phyloP scores from a whole-genome alignment of 192 early-diverging fungal genomes.

The Globomyces pollinis-pini region DNA sequence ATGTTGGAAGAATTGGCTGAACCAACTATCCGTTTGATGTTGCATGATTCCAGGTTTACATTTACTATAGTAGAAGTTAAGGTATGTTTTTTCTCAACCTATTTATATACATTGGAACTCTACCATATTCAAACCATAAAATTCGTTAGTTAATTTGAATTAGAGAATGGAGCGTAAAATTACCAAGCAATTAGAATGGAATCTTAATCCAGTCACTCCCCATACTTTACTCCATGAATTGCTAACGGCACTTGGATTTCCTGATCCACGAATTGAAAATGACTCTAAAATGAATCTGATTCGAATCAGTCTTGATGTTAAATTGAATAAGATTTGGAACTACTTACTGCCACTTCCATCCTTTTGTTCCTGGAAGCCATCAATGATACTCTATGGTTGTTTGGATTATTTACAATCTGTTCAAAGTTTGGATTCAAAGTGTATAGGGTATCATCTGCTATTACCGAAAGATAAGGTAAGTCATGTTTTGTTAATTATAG shows the following conservation, averaged over 20 bases:
- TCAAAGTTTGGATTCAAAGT: not conserved
- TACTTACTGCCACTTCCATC: not conserved
- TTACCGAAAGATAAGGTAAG: too few relatives aligned
- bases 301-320: not conserved
- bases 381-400: not conserved
- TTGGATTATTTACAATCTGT: not conserved
- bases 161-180: constrained; percentile 12
- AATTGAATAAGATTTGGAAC: not conserved
- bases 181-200: not conserved
- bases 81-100: not conserved
- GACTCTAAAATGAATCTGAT: not conserved
- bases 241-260: not conserved
- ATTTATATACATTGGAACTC: too few relatives aligned
- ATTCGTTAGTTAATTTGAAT: not conserved
- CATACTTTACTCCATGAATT: not conserved
- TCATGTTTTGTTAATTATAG: too few relatives aligned
- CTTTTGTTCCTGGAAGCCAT: not conserved
- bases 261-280: not conserved
- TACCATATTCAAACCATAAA: too few relatives aligned
- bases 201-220: not conserved
- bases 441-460: too few relatives aligned
- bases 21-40: not conserved
- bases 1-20: constrained; percentile 8
- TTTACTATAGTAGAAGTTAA: constrained; percentile 2
- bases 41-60: not conserved